Percentiles rank a stretch among this genome's conserved stretches.
Evolutionary conservation across 2,329 filamentous ascomycete species (phyloP).

Genomic region (Paecilomyces dactylethromorphus): DNA sequence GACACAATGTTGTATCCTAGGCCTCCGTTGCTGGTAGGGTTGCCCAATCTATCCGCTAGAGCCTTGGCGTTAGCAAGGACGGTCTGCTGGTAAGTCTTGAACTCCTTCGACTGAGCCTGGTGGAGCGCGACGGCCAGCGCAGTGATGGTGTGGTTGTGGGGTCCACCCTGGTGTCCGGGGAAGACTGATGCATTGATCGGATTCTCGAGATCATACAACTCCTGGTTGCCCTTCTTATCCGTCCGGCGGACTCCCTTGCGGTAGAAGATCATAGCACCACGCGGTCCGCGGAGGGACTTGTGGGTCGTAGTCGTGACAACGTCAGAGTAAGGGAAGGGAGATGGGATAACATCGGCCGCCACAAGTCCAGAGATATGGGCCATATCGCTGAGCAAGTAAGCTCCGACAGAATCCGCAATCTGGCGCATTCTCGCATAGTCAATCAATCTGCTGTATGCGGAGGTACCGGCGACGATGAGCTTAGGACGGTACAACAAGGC

Average conservation of each 20-base stretch:
- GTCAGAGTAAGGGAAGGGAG: conserved; percentile 86
- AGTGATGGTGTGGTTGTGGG: conserved; percentile 99
- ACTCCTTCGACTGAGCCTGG: conserved; percentile 84
- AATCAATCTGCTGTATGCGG: conserved; percentile 95
- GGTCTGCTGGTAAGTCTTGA: conserved; percentile 88
- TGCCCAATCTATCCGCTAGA: conserved; percentile 63
- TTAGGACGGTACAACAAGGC: conserved; percentile 91
- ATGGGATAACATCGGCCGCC: conserved; percentile 85
- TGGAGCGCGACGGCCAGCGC: conserved; percentile 90
- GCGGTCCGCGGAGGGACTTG: conserved; percentile 95
- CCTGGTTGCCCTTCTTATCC: conserved; percentile 88
- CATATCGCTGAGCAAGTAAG: conserved; percentile 96
- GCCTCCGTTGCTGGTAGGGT: conserved; percentile 62
- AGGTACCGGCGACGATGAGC: conserved; percentile 92
- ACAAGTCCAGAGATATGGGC: conserved; percentile 97
- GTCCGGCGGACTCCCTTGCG: conserved; percentile 89
- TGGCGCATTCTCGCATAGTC: conserved; percentile 95
- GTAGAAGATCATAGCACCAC: conserved; percentile 99
- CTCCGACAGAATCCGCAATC: conserved; percentile 87
- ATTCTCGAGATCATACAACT: conserved; percentile 84
- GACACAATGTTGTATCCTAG: conserved; percentile 92
- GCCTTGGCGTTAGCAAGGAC: conserved; percentile 92
- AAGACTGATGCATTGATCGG: conserved; percentile 99
- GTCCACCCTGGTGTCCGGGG: conserved; percentile 95
- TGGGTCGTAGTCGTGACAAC: conserved; percentile 98